Evolutionary conservation across 768 basidiomycete species (phyloP).

Genomic region (Rhodotorula babjevae): DNA sequence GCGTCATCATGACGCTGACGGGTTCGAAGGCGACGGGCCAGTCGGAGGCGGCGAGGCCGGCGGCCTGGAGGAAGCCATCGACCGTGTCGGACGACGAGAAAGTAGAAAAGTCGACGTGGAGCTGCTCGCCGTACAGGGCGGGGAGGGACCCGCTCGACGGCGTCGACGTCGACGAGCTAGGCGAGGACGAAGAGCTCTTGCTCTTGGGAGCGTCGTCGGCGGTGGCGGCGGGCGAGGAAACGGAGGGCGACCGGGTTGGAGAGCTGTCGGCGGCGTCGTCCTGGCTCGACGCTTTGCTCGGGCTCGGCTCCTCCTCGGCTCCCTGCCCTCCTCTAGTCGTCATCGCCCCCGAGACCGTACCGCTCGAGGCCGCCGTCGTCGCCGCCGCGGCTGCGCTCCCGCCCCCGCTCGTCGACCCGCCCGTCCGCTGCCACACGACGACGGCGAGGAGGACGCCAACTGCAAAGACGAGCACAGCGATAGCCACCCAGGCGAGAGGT

Average conservation of each 20-base stretch:
- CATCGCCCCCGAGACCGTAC: too few species aligned
- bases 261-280: too few species aligned
- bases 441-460: neutral
- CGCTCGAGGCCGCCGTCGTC: too few species aligned
- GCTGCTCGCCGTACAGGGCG: neutral
- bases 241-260: too few species aligned
- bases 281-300: too few species aligned
- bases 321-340: too few species aligned
- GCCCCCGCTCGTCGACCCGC: too few species aligned
- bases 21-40: neutral
- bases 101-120: constrained; percentile 6
- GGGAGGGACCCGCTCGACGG: neutral
- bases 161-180: neutral
- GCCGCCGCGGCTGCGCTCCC: too few species aligned
- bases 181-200: neutral
- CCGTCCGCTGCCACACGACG: neutral
- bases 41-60: neutral
- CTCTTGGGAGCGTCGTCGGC: too few species aligned
- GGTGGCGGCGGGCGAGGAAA: too few species aligned
- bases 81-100: neutral
- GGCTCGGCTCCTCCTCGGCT: too few species aligned
- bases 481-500: neutral
- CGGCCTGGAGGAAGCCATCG: neutral
- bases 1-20: neutral
- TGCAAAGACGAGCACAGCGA: neutral